Conservation (phyloP, 2,329 filamentous ascomycete genomes). For the Pseudogymnoascus sp. region DNA sequence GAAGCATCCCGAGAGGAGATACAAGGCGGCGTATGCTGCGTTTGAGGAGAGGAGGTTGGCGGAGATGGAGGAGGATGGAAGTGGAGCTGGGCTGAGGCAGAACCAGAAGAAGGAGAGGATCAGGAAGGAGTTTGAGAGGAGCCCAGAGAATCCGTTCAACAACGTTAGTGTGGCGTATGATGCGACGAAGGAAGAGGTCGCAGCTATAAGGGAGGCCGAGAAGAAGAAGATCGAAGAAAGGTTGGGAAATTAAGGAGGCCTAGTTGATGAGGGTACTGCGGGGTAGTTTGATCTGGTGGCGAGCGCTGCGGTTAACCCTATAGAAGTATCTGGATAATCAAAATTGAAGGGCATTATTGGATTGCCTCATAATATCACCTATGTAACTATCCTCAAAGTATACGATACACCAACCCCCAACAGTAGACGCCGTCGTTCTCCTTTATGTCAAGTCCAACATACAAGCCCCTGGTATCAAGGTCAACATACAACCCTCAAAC, state of each 20-base stretch:
- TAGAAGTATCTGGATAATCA: not conserved
- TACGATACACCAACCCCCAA: not conserved
- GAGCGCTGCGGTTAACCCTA: not conserved
- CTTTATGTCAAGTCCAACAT: not conserved
- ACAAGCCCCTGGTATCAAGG: not conserved
- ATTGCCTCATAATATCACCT: not conserved
- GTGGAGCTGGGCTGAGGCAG: constrained; percentile 60
- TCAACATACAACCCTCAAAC: not conserved
- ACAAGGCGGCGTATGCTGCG: constrained; percentile 74
- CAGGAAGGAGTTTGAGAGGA: constrained; percentile 88
- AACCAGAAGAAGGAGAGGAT: constrained; percentile 81
- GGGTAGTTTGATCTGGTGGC: not conserved
- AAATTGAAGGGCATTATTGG: constrained; percentile 1
- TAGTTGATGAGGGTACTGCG: not conserved
- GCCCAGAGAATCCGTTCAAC: constrained; percentile 92
- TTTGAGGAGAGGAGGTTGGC: constrained; percentile 74
- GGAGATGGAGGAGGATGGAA: constrained; percentile 79
- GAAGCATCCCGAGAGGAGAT: constrained; percentile 77
- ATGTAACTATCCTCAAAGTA: not conserved
- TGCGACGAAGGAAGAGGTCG: constrained; percentile 67
- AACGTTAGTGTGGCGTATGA: constrained; percentile 72
- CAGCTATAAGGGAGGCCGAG: constrained; percentile 56
- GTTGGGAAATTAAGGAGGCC: constrained; percentile 34
- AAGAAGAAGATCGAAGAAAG: constrained; percentile 66
- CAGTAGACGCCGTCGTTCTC: not conserved